These are phyloP conservation scores for Globisporangium nodosum DNA, from an alignment of 352 stramenopile species.

Conservation along the genomic window DNA sequence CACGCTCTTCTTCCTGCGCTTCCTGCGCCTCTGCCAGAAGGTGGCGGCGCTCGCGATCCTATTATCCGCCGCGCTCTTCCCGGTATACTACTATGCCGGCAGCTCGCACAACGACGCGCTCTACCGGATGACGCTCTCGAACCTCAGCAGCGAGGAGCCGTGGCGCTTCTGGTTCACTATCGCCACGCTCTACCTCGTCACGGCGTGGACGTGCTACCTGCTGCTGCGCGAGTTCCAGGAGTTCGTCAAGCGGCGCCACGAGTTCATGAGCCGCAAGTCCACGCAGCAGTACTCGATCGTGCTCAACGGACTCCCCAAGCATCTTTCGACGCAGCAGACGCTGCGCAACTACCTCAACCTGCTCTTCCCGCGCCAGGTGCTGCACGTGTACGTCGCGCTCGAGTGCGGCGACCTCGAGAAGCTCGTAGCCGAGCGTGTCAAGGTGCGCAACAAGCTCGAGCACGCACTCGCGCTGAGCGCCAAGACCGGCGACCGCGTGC, in stretches of 20 bases:
- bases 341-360: slow-evolving; percentile 72
- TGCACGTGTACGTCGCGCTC: slow-evolving; percentile 68
- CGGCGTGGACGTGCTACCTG: slow-evolving; percentile 29
- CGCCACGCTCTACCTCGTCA: slow-evolving; percentile 16
- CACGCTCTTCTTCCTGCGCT: slow-evolving; percentile 78
- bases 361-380: slow-evolving; percentile 63
- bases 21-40: slow-evolving; percentile 68
- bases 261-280: slow-evolving; percentile 60
- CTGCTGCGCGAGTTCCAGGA: slow-evolving; percentile 47
- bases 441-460: slow-evolving; percentile 67
- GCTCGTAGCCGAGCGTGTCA: slow-evolving; percentile 57
- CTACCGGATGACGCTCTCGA: too few relatives aligned
- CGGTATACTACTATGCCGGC: slow-evolving; percentile 69
- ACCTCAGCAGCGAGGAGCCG: too few relatives aligned
- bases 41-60: slow-evolving; percentile 48
- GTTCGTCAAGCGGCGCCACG: slow-evolving; percentile 67
- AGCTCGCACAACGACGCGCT: too few relatives aligned
- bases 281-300: slow-evolving; percentile 50
- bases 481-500: slow-evolving; percentile 52
- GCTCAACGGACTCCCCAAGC: slow-evolving; percentile 38
- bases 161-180: too few relatives aligned
- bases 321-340: slow-evolving; percentile 70
- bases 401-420: slow-evolving; percentile 75
- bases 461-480: slow-evolving; percentile 54
- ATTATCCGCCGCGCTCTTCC: slow-evolving; percentile 63